Evolutionary conservation across 352 stramenopile genomes (phyloP).

Genomic region (Globisporangium echinulatum): DNA sequence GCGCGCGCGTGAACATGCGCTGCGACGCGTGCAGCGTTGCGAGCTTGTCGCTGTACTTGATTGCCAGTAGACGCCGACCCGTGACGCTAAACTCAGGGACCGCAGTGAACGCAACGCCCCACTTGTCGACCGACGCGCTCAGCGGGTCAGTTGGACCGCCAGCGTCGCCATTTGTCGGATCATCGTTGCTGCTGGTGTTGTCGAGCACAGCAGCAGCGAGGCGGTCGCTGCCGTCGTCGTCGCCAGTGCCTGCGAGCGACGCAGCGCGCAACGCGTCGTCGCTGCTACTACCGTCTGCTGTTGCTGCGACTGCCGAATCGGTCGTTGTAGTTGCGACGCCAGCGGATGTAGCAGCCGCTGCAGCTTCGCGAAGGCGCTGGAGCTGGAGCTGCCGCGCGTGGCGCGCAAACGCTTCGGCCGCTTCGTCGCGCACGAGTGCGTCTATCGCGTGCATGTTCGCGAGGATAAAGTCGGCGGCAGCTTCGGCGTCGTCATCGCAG

Average conservation of each 20-base stretch:
- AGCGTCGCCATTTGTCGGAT: background rate
- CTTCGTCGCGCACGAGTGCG: conserved; percentile 68
- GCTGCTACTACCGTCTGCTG: background rate
- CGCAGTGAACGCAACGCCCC: conserved; percentile 81
- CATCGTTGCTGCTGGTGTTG: background rate
- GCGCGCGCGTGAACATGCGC: conserved; percentile 49
- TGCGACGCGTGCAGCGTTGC: conserved; percentile 60
- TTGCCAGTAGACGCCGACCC: conserved; percentile 57
- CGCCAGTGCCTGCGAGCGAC: background rate
- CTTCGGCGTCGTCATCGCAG: conserved; percentile 79
- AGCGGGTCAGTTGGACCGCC: conserved; percentile 3
- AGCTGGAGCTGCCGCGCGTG: conserved; percentile 43
- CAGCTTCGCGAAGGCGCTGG: conserved; percentile 6
- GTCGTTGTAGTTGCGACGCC: background rate
- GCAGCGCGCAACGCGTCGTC: background rate
- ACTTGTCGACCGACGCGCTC: conserved; percentile 47
- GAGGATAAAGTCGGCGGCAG: conserved; percentile 79
- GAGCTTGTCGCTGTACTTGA: conserved; percentile 64
- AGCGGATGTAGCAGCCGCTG: background rate
- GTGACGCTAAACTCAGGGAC: conserved; percentile 83
- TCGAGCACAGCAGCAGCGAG: background rate
- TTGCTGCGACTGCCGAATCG: background rate
- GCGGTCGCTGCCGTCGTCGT: conserved; percentile 9
- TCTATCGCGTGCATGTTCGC: conserved; percentile 84
- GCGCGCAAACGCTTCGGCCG: conserved; percentile 44